Evolutionary conservation across 2,329 filamentous ascomycete genomes (phyloP).

Genomic region (Cephalotrichum gorgonifer): DNA sequence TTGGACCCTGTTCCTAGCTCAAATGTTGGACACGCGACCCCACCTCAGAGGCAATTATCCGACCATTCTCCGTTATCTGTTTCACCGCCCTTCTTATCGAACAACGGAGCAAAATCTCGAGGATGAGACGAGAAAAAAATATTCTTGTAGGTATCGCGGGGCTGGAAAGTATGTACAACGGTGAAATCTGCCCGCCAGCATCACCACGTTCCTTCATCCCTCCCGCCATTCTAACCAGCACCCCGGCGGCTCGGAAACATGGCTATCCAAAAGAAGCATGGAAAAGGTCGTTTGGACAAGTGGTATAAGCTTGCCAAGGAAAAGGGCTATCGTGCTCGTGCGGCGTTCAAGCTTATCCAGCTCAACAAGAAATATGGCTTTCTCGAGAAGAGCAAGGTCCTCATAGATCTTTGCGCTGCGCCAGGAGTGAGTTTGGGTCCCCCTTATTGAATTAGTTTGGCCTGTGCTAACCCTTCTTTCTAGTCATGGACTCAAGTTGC

Average conservation of each 20-base stretch:
- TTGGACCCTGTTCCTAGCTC: background rate
- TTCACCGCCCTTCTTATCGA: slow-evolving; percentile 5
- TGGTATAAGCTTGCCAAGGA: slow-evolving; percentile 99
- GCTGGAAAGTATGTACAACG: slow-evolving; percentile 1
- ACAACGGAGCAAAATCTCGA: background rate
- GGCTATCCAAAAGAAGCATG: slow-evolving; percentile 98
- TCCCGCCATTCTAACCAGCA: background rate
- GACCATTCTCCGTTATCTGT: slow-evolving; percentile 4
- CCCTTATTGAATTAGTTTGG: background rate
- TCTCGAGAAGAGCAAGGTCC: slow-evolving; percentile 89
- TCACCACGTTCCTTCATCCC: background rate
- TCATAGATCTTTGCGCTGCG: slow-evolving; percentile 94
- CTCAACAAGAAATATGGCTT: slow-evolving; percentile 99
- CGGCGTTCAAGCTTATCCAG: slow-evolving; percentile 96
- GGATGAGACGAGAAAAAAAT: slow-evolving; percentile 2
- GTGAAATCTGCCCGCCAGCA: background rate
- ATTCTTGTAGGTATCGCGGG: slow-evolving; percentile 2
- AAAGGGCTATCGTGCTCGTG: slow-evolving; percentile 91
- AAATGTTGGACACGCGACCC: background rate
- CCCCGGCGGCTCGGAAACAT: slow-evolving; percentile 35
- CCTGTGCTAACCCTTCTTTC: slow-evolving; percentile 15
- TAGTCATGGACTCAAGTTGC: slow-evolving; percentile 95
- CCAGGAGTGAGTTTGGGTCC: slow-evolving; percentile 57
- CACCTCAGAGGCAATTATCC: slow-evolving; percentile 1
- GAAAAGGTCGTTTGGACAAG: slow-evolving; percentile 96